Evolutionary conservation across 2,329 filamentous ascomycete species (phyloP).

Genomic region (Pseudogymnoascus sp.): DNA sequence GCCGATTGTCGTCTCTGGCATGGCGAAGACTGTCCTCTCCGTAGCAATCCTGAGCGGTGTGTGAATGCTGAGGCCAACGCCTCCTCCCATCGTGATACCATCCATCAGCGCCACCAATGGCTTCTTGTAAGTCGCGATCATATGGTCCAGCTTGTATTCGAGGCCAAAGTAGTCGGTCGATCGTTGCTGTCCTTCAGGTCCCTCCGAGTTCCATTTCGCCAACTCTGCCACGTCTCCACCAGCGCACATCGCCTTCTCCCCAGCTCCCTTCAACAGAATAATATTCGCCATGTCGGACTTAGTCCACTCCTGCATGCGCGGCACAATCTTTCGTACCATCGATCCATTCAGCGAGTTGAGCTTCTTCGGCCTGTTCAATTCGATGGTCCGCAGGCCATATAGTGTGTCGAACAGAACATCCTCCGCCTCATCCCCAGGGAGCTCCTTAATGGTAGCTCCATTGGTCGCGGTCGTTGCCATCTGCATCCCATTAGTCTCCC

Average conservation of each 20-base stretch:
- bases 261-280: slow-evolving; percentile 83
- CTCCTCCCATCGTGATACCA: slow-evolving; percentile 96
- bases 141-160: slow-evolving; percentile 93
- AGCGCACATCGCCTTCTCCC: slow-evolving; percentile 78
- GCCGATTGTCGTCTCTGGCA: slow-evolving; percentile 97
- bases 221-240: slow-evolving; percentile 84
- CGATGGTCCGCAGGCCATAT: slow-evolving; percentile 83
- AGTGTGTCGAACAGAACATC: slow-evolving; percentile 88
- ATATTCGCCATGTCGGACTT: slow-evolving; percentile 93
- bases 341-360: slow-evolving; percentile 87
- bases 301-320: slow-evolving; percentile 83
- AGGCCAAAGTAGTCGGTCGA: slow-evolving; percentile 83
- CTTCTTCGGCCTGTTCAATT: slow-evolving; percentile 89
- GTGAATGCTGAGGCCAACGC: slow-evolving; percentile 88
- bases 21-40: slow-evolving; percentile 90
- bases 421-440: slow-evolving; percentile 61
- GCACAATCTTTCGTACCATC: slow-evolving; percentile 92
- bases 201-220: slow-evolving; percentile 62
- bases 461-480: slow-evolving; percentile 31
- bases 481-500: slow-evolving; percentile 24
- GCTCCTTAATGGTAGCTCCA: slow-evolving; percentile 24
- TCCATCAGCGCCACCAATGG: slow-evolving; percentile 96
- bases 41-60: slow-evolving; percentile 95
- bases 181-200: slow-evolving; percentile 59
- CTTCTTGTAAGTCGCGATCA: slow-evolving; percentile 88